phyloP scores from a whole-genome alignment of 345 rosid genomes.

The Eucalyptus dawsonii region DNA sequence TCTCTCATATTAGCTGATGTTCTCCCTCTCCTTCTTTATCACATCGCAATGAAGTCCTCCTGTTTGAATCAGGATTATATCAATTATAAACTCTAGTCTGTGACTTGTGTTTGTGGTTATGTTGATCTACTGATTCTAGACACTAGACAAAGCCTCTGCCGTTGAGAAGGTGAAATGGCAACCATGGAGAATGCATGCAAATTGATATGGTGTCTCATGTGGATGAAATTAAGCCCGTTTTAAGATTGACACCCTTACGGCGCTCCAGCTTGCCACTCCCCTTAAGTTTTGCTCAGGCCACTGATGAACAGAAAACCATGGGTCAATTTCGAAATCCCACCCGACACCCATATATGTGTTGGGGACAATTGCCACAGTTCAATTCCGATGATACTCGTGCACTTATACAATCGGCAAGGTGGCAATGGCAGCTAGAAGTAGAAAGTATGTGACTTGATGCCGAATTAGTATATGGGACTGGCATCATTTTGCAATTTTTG shows the following conservation, averaged over 20 bases:
- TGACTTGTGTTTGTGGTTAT: not conserved
- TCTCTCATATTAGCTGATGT: not conserved
- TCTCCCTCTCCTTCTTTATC: not conserved
- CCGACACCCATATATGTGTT: not conserved
- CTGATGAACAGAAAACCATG: not conserved
- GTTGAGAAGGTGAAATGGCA: not conserved
- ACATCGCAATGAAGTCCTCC: not conserved
- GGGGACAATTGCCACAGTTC: not conserved
- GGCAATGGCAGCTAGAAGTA: not conserved
- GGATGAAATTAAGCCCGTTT: not conserved
- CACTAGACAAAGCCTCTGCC: not conserved
- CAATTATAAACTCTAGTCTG: not conserved
- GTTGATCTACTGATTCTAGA: not conserved
- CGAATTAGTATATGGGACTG: not conserved
- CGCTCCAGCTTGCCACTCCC: not conserved
- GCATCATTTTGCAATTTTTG: not conserved
- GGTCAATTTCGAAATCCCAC: not conserved
- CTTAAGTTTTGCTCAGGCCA: not conserved
- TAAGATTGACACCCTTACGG: not conserved
- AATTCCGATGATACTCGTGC: not conserved
- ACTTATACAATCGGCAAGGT: not conserved
- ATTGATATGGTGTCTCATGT: not conserved
- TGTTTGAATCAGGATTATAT: not conserved
- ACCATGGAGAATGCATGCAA: not conserved
- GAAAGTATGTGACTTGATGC: not conserved